Base-by-base conservation (phyloP, 2,329 filamentous ascomycete species). In the Seiridium unicorne region DNA sequence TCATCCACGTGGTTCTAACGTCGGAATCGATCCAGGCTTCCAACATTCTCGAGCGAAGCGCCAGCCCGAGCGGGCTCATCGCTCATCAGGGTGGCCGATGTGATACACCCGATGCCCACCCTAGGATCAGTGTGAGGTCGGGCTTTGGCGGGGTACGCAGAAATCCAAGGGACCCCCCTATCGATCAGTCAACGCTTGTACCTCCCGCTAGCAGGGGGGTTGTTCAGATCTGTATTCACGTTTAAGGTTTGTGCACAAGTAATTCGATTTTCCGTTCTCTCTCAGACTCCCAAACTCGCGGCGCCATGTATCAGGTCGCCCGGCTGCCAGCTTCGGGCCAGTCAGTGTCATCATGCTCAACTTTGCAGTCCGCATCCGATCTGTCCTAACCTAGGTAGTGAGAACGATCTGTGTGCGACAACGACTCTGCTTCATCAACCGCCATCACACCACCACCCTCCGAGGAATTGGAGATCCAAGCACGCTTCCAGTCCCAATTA, bases 401-500 rank as follows among this genome's bases (percentile, higher is more conserved):
- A 26, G n/a, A 44, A n/a, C 8, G 40, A 44, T n/a, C 40, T 44
- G 8, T n/a, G 40, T 8, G n/a, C 40, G 40, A 44, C 40, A n/a
- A 44, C 40, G 8, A n/a, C 40, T 42, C 38, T 42, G 38, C 38
- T 42, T 42, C 38, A 42, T 42, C 38, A 42, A 42, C 38, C 38
- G 38, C 38, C 38, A 8, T 42, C 38, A 42, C 38, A 9, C 9
- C 40, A 44, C 46, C 46, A 48, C 3, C 26, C 13, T 13, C 2
- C 7, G 2, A 13, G 38, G 1, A 7, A 7, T 8, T 13, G 13
- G 13, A 42, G 38, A 42, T 2, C 38, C 26, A n/a, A 32, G 34
- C 49, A 53, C 49, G 49, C 49, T 53, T 53, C 11, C 26, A 32
- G 7, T 32, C 11, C 49, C 49, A 55, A 55, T 55, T 35, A 55